Percentiles rank a stretch among this genome's conserved stretches.
These are phyloP conservation scores for Microdochium paspali DNA, from an alignment of 2,329 filamentous ascomycete genomes.

Conservation along the genomic window DNA sequence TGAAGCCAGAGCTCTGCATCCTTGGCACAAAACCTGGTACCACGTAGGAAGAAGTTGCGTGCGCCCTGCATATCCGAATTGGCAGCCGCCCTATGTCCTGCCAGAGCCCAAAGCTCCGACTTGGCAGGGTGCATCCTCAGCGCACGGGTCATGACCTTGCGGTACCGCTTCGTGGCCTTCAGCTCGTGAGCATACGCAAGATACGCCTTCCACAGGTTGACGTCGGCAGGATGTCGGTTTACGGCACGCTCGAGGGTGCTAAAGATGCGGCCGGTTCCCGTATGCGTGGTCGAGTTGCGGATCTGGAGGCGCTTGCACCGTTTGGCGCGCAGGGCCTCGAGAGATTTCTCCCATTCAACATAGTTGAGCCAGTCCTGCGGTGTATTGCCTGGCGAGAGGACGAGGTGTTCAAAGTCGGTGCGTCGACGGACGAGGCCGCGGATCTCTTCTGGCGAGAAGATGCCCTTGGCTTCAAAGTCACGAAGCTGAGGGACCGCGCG, in stretches of 20 bases:
- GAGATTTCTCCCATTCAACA: constrained; percentile 59
- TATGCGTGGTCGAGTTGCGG: constrained; percentile 55
- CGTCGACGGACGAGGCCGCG: constrained; percentile 79
- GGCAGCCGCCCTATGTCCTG: constrained; percentile 66
- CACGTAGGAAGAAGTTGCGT: constrained; percentile 77
- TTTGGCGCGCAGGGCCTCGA: constrained; percentile 72
- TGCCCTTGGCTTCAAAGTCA: constrained; percentile 83
- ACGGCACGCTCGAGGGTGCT: constrained; percentile 83
- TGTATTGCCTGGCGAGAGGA: constrained; percentile 71
- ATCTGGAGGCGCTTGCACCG: constrained; percentile 74
- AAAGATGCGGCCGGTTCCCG: constrained; percentile 75
- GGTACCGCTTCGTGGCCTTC: constrained; percentile 57
- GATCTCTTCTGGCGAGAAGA: constrained; percentile 89
- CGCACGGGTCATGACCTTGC: constrained; percentile 54
- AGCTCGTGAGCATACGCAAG: constrained; percentile 68
- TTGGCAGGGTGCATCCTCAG: constrained; percentile 81
- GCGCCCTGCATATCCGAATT: constrained; percentile 84
- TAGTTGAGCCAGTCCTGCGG: constrained; percentile 78
- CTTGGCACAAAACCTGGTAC: constrained; percentile 77
- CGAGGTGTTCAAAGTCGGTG: constrained; percentile 85
- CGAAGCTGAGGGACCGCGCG: constrained; percentile 85
- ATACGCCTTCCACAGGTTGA: constrained; percentile 83
- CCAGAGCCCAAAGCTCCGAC: constrained; percentile 77
- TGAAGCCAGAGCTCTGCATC: constrained; percentile 74
- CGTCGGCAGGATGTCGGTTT: constrained; percentile 71